These are phyloP conservation scores for Pyropia haitanensis DNA, from an alignment of 23 red algal genomes.

Conservation along the genomic window DNA sequence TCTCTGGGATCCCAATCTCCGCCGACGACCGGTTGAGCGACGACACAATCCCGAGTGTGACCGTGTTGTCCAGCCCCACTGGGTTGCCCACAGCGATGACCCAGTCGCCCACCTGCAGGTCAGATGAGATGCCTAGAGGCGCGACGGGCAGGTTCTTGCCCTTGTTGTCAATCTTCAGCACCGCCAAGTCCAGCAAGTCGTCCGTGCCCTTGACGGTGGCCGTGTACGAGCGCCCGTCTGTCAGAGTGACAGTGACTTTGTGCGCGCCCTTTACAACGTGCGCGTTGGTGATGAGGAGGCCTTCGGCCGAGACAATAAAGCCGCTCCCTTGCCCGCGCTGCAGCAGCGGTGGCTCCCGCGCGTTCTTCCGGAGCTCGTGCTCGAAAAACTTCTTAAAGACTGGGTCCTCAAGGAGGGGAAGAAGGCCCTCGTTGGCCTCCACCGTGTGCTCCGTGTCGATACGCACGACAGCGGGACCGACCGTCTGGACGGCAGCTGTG, in stretches of 20 bases:
- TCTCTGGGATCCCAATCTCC: slow-evolving; percentile 97
- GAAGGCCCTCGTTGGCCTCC: slow-evolving; percentile 16
- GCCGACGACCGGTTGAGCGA: slow-evolving; percentile 83
- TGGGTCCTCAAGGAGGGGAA: slow-evolving; percentile 87
- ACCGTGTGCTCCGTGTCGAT: slow-evolving; percentile 95
- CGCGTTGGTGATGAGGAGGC: slow-evolving; percentile 91
- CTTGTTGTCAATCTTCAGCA: slow-evolving; percentile 79
- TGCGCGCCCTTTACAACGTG: slow-evolving; percentile 84
- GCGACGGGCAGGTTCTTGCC: slow-evolving; percentile 78
- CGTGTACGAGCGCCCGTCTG: slow-evolving; percentile 83
- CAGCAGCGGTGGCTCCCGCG: slow-evolving; percentile 20
- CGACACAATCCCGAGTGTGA: slow-evolving; percentile 94
- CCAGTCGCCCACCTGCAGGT: slow-evolving; percentile 97
- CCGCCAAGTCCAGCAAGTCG: slow-evolving; percentile 92
- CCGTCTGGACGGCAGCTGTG: slow-evolving; percentile 74
- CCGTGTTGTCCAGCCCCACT: slow-evolving; percentile 95
- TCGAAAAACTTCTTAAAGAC: slow-evolving; percentile 79
- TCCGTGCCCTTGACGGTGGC: slow-evolving; percentile 89
- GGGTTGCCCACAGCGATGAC: slow-evolving; percentile 98
- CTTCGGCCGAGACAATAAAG: slow-evolving; percentile 90
- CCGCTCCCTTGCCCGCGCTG: slow-evolving; percentile 89
- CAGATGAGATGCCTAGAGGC: slow-evolving; percentile 60
- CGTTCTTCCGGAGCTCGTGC: slow-evolving; percentile 45
- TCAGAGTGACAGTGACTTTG: slow-evolving; percentile 88
- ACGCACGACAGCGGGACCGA: slow-evolving; percentile 84